Base-by-base conservation (phyloP, 2,329 filamentous ascomycete species). In the Botrytis deweyae region DNA sequence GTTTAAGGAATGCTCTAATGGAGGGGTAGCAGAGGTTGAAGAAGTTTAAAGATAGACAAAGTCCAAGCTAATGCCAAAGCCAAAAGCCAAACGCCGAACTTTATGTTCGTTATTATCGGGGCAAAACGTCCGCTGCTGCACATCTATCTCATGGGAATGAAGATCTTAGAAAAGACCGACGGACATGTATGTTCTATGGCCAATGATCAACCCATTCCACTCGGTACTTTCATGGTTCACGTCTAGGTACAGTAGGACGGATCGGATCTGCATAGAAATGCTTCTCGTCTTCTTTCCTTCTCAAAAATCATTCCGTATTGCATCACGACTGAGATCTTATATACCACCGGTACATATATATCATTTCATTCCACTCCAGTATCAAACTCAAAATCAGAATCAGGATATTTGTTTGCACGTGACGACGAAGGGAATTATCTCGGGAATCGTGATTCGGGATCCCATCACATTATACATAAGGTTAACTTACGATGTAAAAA, bases 381-480 rank as follows among this genome's bases (percentile, higher is more conserved):
- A 16, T n/a, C 49, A n/a, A 5, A 55, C 10, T n/a, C 49, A 16
- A 16, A 16, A 3, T 7, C 46, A 52, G 4, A 58, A 29, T 18
- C 52, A 33, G n/a, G n/a, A 33, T 58, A 9, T 18, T 8, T 33
- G 14, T 9, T 7, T 58, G 52, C n/a, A 58, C 52, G 52, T 29
- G n/a, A 40, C 10, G 38, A 42, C 9, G 12, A 38, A 0, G 33
- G 66, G 66, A 58, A 69, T 69, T 69, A 58, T 69, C 66, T 69
- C 66, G 66, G 66, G 29, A 38, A 69, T 58, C 66, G 66, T 69
- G 3, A 33, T 69, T 69, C 66, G 66, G 66, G 38, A 68, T 68
- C 36, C 18, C 40, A 22, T 46, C 40, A 67, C 36, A n/a, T n/a
- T n/a, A n/a, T n/a, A n/a, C n/a, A 67, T 6, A 3, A 25, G 29